Percentiles rank a stretch among this genome's conserved stretches.
Conservation (phyloP, 148 eudicot species). For the Vaccinium myrtillus region DNA sequence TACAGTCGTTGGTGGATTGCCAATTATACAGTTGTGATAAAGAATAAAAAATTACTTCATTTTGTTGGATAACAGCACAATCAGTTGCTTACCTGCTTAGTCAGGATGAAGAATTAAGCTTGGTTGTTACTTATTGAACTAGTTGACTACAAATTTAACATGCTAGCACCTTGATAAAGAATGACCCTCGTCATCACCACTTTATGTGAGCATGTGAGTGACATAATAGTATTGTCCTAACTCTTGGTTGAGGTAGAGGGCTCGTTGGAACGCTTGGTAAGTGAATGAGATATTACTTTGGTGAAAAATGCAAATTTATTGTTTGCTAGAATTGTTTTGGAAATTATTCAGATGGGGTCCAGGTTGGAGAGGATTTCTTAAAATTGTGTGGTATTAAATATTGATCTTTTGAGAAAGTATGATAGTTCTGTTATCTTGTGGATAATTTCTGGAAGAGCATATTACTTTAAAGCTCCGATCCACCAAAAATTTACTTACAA, state of each 20-base stretch:
- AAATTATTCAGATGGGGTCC: background rate
- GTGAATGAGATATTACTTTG: background rate
- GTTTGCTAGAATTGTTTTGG: background rate
- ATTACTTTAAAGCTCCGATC: no score
- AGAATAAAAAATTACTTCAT: background rate
- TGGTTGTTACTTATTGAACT: background rate
- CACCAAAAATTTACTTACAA: no score
- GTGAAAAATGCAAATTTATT: background rate
- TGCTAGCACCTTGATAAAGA: background rate
- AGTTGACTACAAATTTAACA: background rate
- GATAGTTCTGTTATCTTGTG: background rate
- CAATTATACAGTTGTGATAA: background rate
- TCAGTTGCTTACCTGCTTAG: background rate
- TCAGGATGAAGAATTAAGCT: background rate
- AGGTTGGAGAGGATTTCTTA: background rate
- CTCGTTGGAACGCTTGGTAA: background rate
- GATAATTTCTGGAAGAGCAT: background rate
- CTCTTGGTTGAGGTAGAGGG: background rate
- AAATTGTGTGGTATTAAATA: no score
- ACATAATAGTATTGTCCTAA: background rate
- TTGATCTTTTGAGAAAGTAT: background rate
- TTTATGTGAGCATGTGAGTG: background rate
- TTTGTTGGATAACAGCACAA: background rate
- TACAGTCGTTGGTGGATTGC: background rate
- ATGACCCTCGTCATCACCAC: background rate